Base-by-base conservation (phyloP, 345 rosid genomes). In the Hibiscus syriacus region DNA sequence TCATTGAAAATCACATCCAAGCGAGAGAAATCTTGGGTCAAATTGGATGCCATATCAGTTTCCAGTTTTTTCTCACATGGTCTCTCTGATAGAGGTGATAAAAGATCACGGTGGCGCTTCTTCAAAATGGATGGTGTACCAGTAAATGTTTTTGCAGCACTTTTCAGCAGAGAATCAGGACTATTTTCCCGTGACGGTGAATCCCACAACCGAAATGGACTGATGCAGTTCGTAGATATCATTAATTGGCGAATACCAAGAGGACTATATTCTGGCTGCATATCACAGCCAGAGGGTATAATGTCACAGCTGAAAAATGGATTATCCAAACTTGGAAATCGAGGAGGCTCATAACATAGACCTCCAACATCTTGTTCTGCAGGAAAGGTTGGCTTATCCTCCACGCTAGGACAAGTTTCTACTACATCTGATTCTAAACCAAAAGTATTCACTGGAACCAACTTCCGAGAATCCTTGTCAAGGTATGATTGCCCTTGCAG, bases 271-370 rank as follows among this genome's bases (percentile, higher is more conserved):
- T 94, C 99, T 80, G 85, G 97, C 80, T 84, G 93, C 80, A 79
- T 82, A 73, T 91, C 92, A 66, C 82, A 79, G 58, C 86, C 83
- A 74, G 97, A 80, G 69, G 84, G 87, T 80, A 85, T 75, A 75
- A 94, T 98, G 77, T 94, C 99, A 80, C 99, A 91, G 80, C 97
- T 94, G 71, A 91, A 82, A 75, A 91, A 92, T 3, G 99, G 99
- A 68, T 91, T 76, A 63, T 94, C 99, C 80, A 91, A 79, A 78
- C 95, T 81, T 65, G 98, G 93, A 77, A 91, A 94, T 64, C 99
- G 90, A 64, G 99, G 99, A 80, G 99, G 99, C 77, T 94, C 98
- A 64, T 94, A 94, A 70, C 89, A 94, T 36, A 94, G 86, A 70
- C 90, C 72, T 68, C 98, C 96, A 64, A 80, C 66, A 76, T 83